These are phyloP conservation scores for Leccinum subgranulosum DNA, from an alignment of 768 basidiomycete species.

Conservation along the genomic window DNA sequence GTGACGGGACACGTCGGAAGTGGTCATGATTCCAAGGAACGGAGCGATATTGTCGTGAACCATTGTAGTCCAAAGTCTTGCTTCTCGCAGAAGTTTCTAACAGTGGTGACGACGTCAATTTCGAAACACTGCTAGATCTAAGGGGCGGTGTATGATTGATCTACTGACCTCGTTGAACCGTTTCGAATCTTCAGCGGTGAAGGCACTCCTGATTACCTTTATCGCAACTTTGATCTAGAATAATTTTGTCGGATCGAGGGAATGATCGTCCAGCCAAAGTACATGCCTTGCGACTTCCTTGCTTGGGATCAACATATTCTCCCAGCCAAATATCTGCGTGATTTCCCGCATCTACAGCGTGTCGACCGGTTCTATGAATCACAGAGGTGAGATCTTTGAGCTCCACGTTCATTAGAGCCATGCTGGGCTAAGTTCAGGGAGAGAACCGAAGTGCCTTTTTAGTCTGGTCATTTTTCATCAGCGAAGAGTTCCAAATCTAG, in stretches of 20 bases:
- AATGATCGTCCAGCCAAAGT: background rate
- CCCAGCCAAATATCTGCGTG: constrained; percentile 26
- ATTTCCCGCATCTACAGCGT: constrained; percentile 17
- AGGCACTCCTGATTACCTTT: constrained; percentile 24
- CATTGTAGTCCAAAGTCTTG: constrained; percentile 24
- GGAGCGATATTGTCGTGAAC: constrained; percentile 23
- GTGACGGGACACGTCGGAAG: constrained; percentile 15
- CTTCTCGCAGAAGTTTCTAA: constrained; percentile 29
- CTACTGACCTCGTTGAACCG: constrained; percentile 20
- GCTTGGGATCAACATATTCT: constrained; percentile 12
- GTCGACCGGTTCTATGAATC: constrained; percentile 12
- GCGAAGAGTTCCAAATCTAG: no score
- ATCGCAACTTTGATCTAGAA: constrained; percentile 21
- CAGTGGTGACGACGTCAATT: background rate
- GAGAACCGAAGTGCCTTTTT: background rate
- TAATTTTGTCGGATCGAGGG: background rate
- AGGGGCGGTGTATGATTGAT: background rate
- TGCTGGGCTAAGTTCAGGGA: background rate
- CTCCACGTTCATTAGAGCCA: constrained; percentile 18
- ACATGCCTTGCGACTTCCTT: constrained; percentile 7
- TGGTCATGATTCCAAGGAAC: constrained; percentile 21
- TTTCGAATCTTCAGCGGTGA: constrained; percentile 13
- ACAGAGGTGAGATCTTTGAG: constrained; percentile 20
- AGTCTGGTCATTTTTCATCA: background rate
- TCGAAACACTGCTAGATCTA: background rate